A percentile compares a stretch with the other conserved stretches of the same genome.
Evolutionary conservation across 2,329 filamentous ascomycete species (phyloP).

Genomic region (Fusarium metavorans): DNA sequence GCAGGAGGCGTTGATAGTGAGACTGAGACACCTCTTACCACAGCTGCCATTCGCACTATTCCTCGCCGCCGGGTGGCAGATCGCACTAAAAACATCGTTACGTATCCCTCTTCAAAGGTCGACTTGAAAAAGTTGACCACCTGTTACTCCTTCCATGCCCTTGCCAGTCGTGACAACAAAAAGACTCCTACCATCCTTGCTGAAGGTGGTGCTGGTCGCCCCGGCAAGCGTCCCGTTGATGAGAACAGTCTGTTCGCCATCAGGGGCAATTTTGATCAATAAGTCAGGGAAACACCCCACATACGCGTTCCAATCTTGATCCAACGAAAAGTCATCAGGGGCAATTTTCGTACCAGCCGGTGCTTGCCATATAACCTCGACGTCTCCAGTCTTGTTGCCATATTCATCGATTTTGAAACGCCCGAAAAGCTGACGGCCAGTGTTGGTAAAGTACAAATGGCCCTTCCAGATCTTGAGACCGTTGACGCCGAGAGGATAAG

Average conservation of each 20-base stretch:
- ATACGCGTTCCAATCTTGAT: background rate
- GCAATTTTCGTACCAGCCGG: background rate
- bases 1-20: too few species aligned
- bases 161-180: constrained; percentile 4
- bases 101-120: background rate
- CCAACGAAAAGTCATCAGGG: constrained; percentile 1
- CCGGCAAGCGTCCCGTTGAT: background rate
- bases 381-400: background rate
- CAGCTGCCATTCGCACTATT: too few species aligned
- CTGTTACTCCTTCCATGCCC: background rate
- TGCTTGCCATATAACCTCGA: background rate
- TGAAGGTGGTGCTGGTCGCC: background rate
- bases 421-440: background rate
- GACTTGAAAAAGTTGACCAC: constrained; percentile 10
- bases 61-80: too few species aligned
- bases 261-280: background rate
- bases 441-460: constrained; percentile 18
- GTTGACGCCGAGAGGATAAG: background rate
- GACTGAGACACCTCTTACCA: too few species aligned
- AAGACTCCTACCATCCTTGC: background rate
- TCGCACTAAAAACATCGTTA: too few species aligned
- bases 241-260: background rate
- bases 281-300: background rate
- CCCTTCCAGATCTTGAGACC: background rate
- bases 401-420: background rate